Conservation (phyloP, 1,139 yeast species). For the Geotrichum histeridarum region DNA sequence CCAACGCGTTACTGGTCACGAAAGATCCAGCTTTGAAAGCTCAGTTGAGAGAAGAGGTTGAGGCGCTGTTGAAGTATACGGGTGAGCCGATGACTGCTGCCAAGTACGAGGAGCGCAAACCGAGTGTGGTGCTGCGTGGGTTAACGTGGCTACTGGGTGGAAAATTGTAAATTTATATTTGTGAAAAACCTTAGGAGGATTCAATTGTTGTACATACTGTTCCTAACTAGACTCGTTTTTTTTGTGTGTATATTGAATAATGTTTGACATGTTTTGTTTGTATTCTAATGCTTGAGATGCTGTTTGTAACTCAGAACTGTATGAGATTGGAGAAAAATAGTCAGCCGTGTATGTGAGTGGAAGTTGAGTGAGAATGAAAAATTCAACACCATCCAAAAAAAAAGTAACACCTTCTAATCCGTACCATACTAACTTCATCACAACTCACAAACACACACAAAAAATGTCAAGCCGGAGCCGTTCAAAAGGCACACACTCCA, state of each 20-base stretch:
- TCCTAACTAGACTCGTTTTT: no score
- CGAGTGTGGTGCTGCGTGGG: constrained; percentile 49
- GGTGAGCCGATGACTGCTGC: constrained; percentile 44
- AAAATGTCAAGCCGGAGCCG: constrained; percentile 13
- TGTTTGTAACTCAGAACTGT: no score
- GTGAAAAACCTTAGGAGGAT: background rate
- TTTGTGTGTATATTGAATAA: no score
- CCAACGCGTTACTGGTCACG: constrained; percentile 76
- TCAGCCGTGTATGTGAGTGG: no score
- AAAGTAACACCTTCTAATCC: no score
- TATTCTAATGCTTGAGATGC: no score
- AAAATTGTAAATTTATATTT: constrained; percentile 31
- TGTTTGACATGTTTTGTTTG: no score
- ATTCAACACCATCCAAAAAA: no score
- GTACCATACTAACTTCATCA: background rate
- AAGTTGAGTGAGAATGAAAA: no score
- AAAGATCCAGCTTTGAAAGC: constrained; percentile 55
- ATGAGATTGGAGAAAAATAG: no score
- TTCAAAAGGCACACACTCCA: constrained; percentile 7
- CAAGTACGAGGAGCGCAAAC: constrained; percentile 62
- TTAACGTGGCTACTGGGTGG: constrained; percentile 48
- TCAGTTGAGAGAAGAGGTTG: constrained; percentile 58
- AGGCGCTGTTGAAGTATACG: constrained; percentile 53
- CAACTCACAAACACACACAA: background rate
- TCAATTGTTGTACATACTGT: no score